A percentile compares a stretch with the other conserved stretches of the same genome.
Evolutionary conservation across 2,329 filamentous ascomycete genomes (phyloP).

Genomic region (Colletotrichum orchidophilum): DNA sequence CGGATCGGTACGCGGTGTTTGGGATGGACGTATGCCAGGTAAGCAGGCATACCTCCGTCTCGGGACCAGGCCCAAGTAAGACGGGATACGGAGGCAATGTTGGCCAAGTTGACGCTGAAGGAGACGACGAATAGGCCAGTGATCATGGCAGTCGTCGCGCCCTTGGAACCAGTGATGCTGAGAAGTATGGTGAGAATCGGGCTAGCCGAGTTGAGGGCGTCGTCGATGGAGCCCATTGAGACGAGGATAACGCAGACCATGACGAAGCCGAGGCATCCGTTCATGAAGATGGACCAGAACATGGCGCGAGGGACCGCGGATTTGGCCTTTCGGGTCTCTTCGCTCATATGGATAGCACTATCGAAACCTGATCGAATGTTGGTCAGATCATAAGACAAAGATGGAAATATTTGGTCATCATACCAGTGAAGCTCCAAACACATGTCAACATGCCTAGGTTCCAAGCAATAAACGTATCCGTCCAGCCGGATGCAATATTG

Average conservation of each 20-base stretch:
- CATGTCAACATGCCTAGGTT: conserved; percentile 10
- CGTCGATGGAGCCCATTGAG: neutral
- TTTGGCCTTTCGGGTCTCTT: conserved; percentile 30
- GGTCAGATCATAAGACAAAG: rapidly evolving
- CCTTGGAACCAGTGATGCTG: neutral
- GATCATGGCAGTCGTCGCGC: conserved; percentile 8
- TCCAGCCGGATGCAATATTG: conserved; percentile 8
- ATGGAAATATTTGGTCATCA: neutral
- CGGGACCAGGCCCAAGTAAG: conserved; percentile 12
- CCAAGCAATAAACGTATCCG: conserved; percentile 11
- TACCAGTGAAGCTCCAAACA: conserved; percentile 16
- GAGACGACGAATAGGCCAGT: conserved; percentile 3
- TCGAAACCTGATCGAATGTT: neutral
- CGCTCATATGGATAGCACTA: conserved; percentile 27
- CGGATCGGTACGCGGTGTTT: conserved; percentile 1
- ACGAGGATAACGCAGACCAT: conserved; percentile 15
- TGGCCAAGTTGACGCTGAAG: conserved; percentile 11
- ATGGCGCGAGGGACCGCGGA: conserved; percentile 17
- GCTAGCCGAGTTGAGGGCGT: neutral
- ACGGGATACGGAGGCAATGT: conserved; percentile 4
- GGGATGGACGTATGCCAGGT: conserved; percentile 2
- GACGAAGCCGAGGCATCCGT: conserved; percentile 48
- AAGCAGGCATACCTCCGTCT: conserved; percentile 10
- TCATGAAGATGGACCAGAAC: conserved; percentile 35
- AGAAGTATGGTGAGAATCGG: conserved; percentile 9